phyloP scores from a whole-genome alignment of 495 filamentous ascomycete species.

The Penicillium waksmanii region DNA sequence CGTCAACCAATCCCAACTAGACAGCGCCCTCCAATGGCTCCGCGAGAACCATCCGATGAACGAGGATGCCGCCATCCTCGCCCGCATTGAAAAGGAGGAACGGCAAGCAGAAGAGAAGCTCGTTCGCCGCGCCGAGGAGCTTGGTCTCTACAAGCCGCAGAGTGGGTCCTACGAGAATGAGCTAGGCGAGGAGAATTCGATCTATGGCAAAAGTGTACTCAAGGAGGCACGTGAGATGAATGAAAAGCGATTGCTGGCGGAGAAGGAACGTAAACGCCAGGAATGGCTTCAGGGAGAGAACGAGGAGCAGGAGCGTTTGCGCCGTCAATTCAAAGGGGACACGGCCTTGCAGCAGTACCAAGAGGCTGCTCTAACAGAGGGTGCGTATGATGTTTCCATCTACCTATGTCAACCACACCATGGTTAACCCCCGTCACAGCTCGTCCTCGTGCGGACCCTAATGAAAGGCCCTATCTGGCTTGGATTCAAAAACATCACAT shows the following conservation, averaged over 20 bases:
- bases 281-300: constrained; percentile 47
- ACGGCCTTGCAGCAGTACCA: constrained; percentile 55
- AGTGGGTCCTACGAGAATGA: constrained; percentile 49
- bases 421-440: constrained; percentile 25
- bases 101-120: constrained; percentile 44
- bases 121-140: constrained; percentile 44
- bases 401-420: background rate
- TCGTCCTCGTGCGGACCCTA: constrained; percentile 50
- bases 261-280: constrained; percentile 53
- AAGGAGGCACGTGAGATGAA: constrained; percentile 56
- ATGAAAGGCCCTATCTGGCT: constrained; percentile 44
- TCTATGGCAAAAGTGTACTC: constrained; percentile 49
- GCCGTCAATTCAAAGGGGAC: constrained; percentile 46
- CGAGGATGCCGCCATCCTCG: constrained; percentile 68
- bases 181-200: constrained; percentile 42
- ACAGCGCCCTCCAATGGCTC: constrained; percentile 67
- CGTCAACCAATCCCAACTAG: constrained; percentile 34
- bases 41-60: constrained; percentile 71
- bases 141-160: constrained; percentile 56
- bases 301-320: constrained; percentile 44
- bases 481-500: constrained; percentile 56
- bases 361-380: constrained; percentile 39
- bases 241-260: constrained; percentile 42
- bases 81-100: constrained; percentile 63
- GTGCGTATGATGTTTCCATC: constrained; percentile 21